These are phyloP conservation scores for Byssochlamys sp. DNA, from an alignment of 2,329 filamentous ascomycete genomes.

Conservation along the genomic window DNA sequence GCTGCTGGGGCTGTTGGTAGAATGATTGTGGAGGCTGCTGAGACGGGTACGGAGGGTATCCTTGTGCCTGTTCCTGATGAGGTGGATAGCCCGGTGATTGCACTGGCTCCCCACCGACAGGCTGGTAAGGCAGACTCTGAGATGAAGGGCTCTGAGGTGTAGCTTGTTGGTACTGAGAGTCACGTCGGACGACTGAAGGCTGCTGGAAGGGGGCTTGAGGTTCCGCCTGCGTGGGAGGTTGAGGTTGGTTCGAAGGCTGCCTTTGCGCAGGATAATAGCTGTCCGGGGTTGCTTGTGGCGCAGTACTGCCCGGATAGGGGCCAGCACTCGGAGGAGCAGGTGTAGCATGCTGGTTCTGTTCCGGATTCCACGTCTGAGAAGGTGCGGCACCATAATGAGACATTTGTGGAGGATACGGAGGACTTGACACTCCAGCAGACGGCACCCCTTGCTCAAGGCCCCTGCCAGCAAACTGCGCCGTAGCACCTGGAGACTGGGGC, in stretches of 20 bases:
- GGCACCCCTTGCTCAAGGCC: slow-evolving; percentile 6
- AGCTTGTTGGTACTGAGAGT: slow-evolving; percentile 16
- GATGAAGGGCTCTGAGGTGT: slow-evolving; percentile 4
- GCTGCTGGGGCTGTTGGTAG: slow-evolving; percentile 12
- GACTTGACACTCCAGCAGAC: slow-evolving; percentile 10
- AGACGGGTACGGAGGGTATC: slow-evolving; percentile 4
- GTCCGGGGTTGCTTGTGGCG: slow-evolving; percentile 4
- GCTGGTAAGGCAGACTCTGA: slow-evolving; percentile 10
- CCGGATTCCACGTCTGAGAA: slow-evolving; percentile 13
- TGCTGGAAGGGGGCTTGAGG: slow-evolving; percentile 11
- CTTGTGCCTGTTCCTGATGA: slow-evolving; percentile 4
- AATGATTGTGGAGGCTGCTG: slow-evolving; percentile 11
- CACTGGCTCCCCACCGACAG: slow-evolving; percentile 7
- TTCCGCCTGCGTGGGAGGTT: slow-evolving; percentile 11
- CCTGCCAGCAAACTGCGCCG: slow-evolving; percentile 25
- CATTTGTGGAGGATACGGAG: slow-evolving; percentile 12
- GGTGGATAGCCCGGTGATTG: slow-evolving; percentile 10
- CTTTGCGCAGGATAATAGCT: slow-evolving; percentile 5
- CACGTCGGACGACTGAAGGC: slow-evolving; percentile 13
- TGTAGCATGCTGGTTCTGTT: slow-evolving; percentile 11
- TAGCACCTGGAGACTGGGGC: slow-evolving; percentile 42
- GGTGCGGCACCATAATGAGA: slow-evolving; percentile 7
- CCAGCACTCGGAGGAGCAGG: slow-evolving; percentile 11
- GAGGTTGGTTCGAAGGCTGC: slow-evolving; percentile 4
- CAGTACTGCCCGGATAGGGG: slow-evolving; percentile 9